phyloP scores from a whole-genome alignment of 1,284 basidiomycete genomes.

The Rhodofomes roseus region DNA sequence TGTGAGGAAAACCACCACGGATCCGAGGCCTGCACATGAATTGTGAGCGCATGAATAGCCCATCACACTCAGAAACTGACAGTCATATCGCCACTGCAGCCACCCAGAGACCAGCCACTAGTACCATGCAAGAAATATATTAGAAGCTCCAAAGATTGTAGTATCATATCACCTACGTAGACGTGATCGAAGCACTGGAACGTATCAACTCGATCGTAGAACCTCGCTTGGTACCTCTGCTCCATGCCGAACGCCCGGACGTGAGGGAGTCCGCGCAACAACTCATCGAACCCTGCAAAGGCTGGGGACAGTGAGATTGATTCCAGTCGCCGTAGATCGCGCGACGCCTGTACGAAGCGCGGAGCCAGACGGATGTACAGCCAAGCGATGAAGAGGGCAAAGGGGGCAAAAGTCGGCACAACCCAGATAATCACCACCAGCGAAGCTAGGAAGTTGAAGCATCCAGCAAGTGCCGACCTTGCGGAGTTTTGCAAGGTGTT shows the following conservation, averaged over 20 bases:
- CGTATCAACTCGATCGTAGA: slow-evolving; percentile 75
- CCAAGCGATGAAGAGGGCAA: slow-evolving; percentile 67
- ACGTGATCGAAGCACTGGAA: slow-evolving; percentile 72
- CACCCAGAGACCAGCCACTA: slow-evolving; percentile 68
- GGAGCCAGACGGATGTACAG: slow-evolving; percentile 71
- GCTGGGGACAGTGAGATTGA: slow-evolving; percentile 65
- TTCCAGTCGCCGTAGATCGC: slow-evolving; percentile 73
- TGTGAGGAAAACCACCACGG: slow-evolving; percentile 70
- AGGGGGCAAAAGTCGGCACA: slow-evolving; percentile 66
- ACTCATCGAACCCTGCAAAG: slow-evolving; percentile 76
- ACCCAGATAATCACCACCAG: slow-evolving; percentile 62
- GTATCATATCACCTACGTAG: slow-evolving; percentile 44
- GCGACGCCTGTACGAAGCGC: slow-evolving; percentile 62
- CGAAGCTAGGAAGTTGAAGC: slow-evolving; percentile 62
- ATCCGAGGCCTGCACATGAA: slow-evolving; percentile 58
- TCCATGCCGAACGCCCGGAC: slow-evolving; percentile 85
- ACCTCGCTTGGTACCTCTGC: slow-evolving; percentile 64
- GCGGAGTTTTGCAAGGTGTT: slow-evolving; percentile 56
- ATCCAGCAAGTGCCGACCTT: slow-evolving; percentile 49
- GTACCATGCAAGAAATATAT: slow-evolving; percentile 1
- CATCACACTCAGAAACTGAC: slow-evolving; percentile 32
- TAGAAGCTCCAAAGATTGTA: neutral
- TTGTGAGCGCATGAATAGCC: neutral
- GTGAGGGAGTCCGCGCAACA: slow-evolving; percentile 72
- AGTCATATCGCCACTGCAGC: slow-evolving; percentile 73